Base-by-base conservation (phyloP, 352 stramenopile genomes). In the Phytophthora palmivora region DNA sequence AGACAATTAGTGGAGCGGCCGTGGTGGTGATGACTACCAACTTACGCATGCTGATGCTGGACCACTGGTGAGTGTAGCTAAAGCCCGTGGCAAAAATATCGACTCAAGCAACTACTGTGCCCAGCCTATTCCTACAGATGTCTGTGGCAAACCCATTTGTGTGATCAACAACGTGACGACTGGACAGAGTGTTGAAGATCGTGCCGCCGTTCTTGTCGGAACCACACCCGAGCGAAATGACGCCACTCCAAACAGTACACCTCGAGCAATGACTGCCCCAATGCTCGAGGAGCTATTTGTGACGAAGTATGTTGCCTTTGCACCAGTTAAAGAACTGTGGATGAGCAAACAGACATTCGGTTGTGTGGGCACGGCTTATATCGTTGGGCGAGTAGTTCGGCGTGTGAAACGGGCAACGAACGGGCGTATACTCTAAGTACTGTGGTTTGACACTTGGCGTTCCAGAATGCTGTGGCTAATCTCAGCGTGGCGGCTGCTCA, bases 371-470 rank as follows among this genome's bases (percentile, higher is more conserved):
- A 48, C 50, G 7, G 26, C 24, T n/a, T 59, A 51, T 14, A 43
- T 59, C 30, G 46, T 59, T 30, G 51, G 51, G 4, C 33, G 21
- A 11, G 16, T 58, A 18, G 48, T 19, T 33, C 38, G 50, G 3
- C 22, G 32, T 5, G 30, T 59, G 2, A 50, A 32, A 10, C 42
- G 33, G 16, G 26, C 15, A 0, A 49, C 33, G 12, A 33, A 42
- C 9, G 7, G 4, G 2, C 22, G 11, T 4, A 15, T 59, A 4
- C 42, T 51, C 1, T 28, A 49, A 21, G 44, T 58, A 3, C 28
- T 43, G 7, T 59, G 51, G 39, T 18, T 59, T 1, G 39, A 50
- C 32, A 45, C 10, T 16, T 18, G 44, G n/a, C n/a, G 15, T 59
- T 59, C 22, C 51, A 59, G n/a, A 45, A 11, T 12, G 6, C 19